Percentiles rank a stretch among this genome's conserved stretches.
phyloP scores from a whole-genome alignment of 176 grass and related monocot genomes.

The Microstegium vimineum region DNA sequence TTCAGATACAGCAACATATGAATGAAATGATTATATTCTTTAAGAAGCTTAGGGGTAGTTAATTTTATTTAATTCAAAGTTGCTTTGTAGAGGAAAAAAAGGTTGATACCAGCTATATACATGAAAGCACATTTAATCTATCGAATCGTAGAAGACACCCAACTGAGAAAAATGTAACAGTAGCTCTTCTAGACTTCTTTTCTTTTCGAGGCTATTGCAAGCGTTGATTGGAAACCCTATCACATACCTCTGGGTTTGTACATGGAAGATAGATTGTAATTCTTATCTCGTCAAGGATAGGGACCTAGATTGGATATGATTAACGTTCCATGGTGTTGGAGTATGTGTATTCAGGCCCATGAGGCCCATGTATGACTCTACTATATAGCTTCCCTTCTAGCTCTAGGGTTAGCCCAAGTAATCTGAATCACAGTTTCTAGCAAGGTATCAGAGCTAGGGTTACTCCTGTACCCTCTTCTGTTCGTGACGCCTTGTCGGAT shows the following conservation, averaged over 20 bases:
- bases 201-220: background rate
- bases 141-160: background rate
- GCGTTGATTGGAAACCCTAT: background rate
- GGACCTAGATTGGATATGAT: background rate
- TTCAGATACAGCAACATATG: background rate
- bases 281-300: background rate
- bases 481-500: too few species aligned
- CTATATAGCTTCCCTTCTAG: too few species aligned
- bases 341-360: too few species aligned
- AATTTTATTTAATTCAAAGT: background rate
- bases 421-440: too few species aligned
- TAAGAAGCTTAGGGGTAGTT: background rate
- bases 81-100: background rate
- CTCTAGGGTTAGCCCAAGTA: too few species aligned
- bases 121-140: background rate
- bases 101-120: background rate
- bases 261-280: background rate
- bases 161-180: background rate
- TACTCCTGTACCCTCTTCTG: too few species aligned
- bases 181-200: background rate
- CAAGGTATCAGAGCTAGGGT: too few species aligned
- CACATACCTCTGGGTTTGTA: background rate
- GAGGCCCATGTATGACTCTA: too few species aligned
- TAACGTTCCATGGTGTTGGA: constrained; percentile 5
- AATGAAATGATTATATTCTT: background rate